phyloP scores from a whole-genome alignment of 306 rosid species.

The Ormosia semicastrata region DNA sequence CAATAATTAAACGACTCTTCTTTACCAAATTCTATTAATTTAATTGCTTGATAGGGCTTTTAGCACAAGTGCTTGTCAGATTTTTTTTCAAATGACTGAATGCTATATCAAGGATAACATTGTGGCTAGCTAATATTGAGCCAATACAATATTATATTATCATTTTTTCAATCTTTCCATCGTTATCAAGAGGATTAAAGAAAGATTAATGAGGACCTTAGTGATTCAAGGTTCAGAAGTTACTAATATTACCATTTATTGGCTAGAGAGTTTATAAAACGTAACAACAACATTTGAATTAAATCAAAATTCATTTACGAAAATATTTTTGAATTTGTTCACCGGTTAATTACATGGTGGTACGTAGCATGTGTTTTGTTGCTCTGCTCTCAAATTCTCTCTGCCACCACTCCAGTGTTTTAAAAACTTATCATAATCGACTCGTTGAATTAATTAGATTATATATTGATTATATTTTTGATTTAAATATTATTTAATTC shows the following conservation, averaged over 20 bases:
- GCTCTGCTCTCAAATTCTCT: background rate
- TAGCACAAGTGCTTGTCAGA: background rate
- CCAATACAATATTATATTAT: background rate
- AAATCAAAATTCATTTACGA: background rate
- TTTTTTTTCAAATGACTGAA: background rate
- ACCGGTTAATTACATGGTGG: background rate
- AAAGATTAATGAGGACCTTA: background rate
- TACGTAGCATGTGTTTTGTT: background rate
- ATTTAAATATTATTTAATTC: no score
- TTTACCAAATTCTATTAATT: background rate
- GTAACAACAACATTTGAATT: background rate
- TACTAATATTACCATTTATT: background rate
- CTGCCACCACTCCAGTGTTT: no score
- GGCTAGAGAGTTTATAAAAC: background rate
- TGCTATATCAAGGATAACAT: background rate
- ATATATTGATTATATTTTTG: no score
- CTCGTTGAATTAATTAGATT: no score
- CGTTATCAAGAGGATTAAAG: background rate
- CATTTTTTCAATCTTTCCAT: background rate
- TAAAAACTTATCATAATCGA: no score
- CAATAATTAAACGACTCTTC: background rate
- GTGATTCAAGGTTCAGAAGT: background rate
- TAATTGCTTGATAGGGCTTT: background rate
- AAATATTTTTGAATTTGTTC: background rate
- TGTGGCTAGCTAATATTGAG: background rate